Conservation (phyloP, 2,329 filamentous ascomycete species). For the Phialemonium atrogriseum region DNA sequence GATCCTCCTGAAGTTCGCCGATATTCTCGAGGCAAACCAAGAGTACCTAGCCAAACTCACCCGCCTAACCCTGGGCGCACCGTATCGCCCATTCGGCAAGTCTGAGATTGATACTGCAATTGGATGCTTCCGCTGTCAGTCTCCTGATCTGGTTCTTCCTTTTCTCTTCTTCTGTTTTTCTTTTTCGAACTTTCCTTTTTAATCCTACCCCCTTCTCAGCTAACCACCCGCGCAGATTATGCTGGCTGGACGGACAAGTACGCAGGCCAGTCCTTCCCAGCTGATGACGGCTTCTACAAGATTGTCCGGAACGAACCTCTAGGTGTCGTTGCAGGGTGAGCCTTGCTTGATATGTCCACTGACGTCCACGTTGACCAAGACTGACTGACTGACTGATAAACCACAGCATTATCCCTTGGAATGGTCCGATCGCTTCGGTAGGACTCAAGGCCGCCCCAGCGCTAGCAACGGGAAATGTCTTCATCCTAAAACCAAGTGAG, state of each 20-base stretch:
- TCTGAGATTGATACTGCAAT: not conserved
- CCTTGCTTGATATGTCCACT: not conserved
- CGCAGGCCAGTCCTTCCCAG: not conserved
- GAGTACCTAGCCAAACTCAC: not conserved
- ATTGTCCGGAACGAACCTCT: slow-evolving; percentile 1
- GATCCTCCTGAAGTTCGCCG: not conserved
- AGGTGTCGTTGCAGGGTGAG: not conserved
- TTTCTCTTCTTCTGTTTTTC: no score
- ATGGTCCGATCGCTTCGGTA: slow-evolving; percentile 15
- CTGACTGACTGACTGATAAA: not conserved
- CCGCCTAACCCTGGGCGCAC: not conserved
- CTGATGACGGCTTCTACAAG: slow-evolving; percentile 1
- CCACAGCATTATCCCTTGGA: slow-evolving; percentile 12
- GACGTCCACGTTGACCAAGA: not conserved
- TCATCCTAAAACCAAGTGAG: slow-evolving; percentile 26
- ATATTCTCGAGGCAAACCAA: not conserved
- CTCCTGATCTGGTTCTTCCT: no score
- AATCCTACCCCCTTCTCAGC: no score
- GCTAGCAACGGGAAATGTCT: slow-evolving; percentile 23
- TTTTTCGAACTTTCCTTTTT: no score
- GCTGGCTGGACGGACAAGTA: slow-evolving; percentile 3
- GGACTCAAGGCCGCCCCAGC: slow-evolving; percentile 21
- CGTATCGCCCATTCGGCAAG: not conserved
- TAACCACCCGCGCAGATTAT: no score
- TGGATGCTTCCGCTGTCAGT: not conserved